A percentile compares a stretch with the other conserved stretches of the same genome.
phyloP scores from a whole-genome alignment of 352 stramenopile genomes.

The Phytophthora pseudosyringae region DNA sequence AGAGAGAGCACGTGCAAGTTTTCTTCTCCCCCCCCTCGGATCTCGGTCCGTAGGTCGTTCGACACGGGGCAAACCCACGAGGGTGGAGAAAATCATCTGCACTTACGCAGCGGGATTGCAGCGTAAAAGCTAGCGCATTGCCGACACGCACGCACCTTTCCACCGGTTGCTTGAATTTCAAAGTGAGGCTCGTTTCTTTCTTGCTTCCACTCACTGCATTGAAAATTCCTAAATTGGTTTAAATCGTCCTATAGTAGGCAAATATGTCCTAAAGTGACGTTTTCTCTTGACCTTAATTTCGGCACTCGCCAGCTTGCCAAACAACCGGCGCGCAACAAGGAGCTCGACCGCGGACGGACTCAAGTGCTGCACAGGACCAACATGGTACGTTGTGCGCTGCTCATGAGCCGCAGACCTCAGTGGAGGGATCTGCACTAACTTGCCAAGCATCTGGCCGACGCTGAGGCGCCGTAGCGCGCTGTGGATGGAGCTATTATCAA shows the following conservation, averaged over 20 bases:
- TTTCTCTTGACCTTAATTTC: constrained; percentile 19
- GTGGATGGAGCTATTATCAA: constrained; percentile 9
- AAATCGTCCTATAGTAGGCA: not conserved
- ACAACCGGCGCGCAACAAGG: constrained; percentile 7
- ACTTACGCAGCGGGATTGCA: not conserved
- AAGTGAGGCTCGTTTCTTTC: constrained; percentile 33
- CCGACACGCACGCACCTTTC: constrained; percentile 14
- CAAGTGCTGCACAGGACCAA: constrained; percentile 12
- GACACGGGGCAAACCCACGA: not conserved
- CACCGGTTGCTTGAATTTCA: constrained; percentile 28
- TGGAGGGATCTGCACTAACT: not conserved
- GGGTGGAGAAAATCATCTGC: not conserved
- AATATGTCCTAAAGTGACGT: constrained; percentile 2
- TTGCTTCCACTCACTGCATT: not conserved
- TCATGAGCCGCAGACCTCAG: not conserved
- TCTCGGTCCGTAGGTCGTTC: not conserved
- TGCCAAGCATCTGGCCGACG: not conserved
- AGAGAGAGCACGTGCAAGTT: constrained; percentile 19
- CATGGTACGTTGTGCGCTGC: constrained; percentile 29
- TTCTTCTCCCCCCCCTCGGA: not conserved
- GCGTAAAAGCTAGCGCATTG: not conserved
- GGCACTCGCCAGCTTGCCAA: constrained; percentile 21
- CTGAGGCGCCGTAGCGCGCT: not conserved
- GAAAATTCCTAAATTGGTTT: not conserved
- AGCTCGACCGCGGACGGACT: constrained; percentile 10